Evolutionary conservation across 768 basidiomycete genomes (phyloP).

Genomic region (Coprinopsis strossmayeri): DNA sequence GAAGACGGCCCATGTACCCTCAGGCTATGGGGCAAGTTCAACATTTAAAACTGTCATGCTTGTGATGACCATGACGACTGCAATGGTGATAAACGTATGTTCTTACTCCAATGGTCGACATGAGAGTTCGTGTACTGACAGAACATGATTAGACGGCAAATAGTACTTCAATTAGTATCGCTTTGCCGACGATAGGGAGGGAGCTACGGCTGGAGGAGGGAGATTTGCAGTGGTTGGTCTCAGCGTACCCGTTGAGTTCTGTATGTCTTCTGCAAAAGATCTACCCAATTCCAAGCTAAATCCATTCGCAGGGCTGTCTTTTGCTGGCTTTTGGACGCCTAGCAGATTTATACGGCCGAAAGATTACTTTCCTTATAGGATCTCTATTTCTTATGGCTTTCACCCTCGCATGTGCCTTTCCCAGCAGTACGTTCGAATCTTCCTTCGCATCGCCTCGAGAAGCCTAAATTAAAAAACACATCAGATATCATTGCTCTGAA

Average conservation of each 20-base stretch:
- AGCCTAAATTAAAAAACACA: too few relatives aligned
- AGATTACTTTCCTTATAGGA: slow-evolving; percentile 58
- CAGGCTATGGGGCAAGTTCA: neutral
- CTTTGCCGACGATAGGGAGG: slow-evolving; percentile 44
- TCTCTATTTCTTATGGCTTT: slow-evolving; percentile 46
- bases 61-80: slow-evolving; percentile 31
- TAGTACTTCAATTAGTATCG: slow-evolving; percentile 42
- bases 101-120: neutral
- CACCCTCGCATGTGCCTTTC: slow-evolving; percentile 60
- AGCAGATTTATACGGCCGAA: slow-evolving; percentile 76
- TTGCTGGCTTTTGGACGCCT: slow-evolving; percentile 73
- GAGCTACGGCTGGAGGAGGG: slow-evolving; percentile 43
- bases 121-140: neutral
- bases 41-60: slow-evolving; percentile 14
- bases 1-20: neutral
- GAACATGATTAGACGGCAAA: slow-evolving; percentile 31
- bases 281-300: neutral
- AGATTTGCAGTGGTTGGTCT: slow-evolving; percentile 58
- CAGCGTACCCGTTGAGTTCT: slow-evolving; percentile 62
- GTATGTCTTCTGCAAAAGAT: slow-evolving; percentile 26
- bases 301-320: slow-evolving; percentile 55
- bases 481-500: slow-evolving; percentile 56
- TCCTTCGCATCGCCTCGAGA: neutral
- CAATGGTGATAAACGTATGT: slow-evolving; percentile 29
- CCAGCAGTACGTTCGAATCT: slow-evolving; percentile 30